Percentiles rank a stretch among this genome's conserved stretches.
These are phyloP conservation scores for Xylaria multiplex DNA, from an alignment of 2,329 filamentous ascomycete species.

Conservation along the genomic window DNA sequence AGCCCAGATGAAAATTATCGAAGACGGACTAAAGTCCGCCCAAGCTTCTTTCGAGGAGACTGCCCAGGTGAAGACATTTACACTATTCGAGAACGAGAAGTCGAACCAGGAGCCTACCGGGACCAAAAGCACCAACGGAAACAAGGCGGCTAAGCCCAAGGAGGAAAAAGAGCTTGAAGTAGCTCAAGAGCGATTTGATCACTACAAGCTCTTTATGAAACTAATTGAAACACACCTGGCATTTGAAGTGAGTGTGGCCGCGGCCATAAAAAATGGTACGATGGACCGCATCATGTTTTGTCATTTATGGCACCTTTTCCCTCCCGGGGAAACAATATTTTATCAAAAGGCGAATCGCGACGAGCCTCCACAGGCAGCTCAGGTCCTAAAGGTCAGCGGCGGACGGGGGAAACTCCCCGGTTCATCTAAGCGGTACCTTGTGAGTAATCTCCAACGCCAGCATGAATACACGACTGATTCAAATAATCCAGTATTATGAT, in stretches of 20 bases:
- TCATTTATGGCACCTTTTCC: constrained; percentile 32
- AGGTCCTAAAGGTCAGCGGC: constrained; percentile 32
- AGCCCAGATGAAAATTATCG: constrained; percentile 12
- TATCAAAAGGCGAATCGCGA: constrained; percentile 27
- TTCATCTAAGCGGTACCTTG: not conserved
- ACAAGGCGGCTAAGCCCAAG: not conserved
- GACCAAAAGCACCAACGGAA: not conserved
- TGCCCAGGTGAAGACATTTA: not conserved
- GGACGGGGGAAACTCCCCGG: constrained; percentile 28
- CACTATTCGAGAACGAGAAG: not conserved
- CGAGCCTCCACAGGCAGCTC: constrained; percentile 26
- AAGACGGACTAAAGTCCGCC: constrained; percentile 11
- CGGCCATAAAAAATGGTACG: constrained; percentile 17
- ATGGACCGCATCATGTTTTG: constrained; percentile 27
- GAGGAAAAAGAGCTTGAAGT: constrained; percentile 19
- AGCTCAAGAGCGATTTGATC: constrained; percentile 20
- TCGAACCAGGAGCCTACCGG: not conserved
- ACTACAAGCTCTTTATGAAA: constrained; percentile 30
- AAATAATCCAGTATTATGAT: not conserved
- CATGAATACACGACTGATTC: not conserved
- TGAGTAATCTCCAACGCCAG: constrained; percentile 3
- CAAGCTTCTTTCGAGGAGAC: not conserved
- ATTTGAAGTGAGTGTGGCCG: constrained; percentile 24
- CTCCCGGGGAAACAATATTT: constrained; percentile 29
- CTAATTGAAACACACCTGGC: constrained; percentile 29